A percentile compares a stretch with the other conserved stretches of the same genome.
phyloP scores from a whole-genome alignment of 768 basidiomycete species.

The Omphalotus guepiniiformis region DNA sequence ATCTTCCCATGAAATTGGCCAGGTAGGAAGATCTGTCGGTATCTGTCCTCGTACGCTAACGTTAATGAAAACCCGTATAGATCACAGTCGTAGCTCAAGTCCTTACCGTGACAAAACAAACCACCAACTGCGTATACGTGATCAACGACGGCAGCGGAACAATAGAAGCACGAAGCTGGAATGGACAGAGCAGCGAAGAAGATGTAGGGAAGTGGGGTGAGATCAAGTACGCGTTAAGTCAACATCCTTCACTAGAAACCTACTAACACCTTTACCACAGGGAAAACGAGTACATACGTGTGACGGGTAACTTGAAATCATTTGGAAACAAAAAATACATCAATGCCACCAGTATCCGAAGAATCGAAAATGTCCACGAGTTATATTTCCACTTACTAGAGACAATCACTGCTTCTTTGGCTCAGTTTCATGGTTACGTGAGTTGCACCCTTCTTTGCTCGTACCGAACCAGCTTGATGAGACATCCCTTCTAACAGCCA shows the following conservation, averaged over 20 bases:
- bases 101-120: constrained; percentile 56
- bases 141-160: constrained; percentile 85
- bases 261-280: constrained; percentile 31
- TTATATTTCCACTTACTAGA: constrained; percentile 81
- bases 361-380: constrained; percentile 68
- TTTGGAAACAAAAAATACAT: constrained; percentile 83
- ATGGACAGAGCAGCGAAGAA: constrained; percentile 58
- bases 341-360: constrained; percentile 70
- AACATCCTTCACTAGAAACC: background rate
- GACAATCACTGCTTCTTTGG: constrained; percentile 62
- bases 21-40: constrained; percentile 41
- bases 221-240: constrained; percentile 35
- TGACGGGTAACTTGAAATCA: constrained; percentile 76
- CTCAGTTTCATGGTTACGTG: no score
- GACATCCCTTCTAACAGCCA: background rate
- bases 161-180: constrained; percentile 80
- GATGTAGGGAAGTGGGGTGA: constrained; percentile 46
- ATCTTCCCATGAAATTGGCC: constrained; percentile 76
- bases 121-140: constrained; percentile 77
- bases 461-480: no score
- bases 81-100: constrained; percentile 35
- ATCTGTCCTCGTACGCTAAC: background rate
- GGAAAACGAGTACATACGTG: constrained; percentile 73
- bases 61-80: constrained; percentile 8
- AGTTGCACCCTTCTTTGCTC: no score